Percentiles rank a stretch among this genome's conserved stretches.
Evolutionary conservation across 768 basidiomycete genomes (phyloP).

Genomic region (Amyloporia xantha): DNA sequence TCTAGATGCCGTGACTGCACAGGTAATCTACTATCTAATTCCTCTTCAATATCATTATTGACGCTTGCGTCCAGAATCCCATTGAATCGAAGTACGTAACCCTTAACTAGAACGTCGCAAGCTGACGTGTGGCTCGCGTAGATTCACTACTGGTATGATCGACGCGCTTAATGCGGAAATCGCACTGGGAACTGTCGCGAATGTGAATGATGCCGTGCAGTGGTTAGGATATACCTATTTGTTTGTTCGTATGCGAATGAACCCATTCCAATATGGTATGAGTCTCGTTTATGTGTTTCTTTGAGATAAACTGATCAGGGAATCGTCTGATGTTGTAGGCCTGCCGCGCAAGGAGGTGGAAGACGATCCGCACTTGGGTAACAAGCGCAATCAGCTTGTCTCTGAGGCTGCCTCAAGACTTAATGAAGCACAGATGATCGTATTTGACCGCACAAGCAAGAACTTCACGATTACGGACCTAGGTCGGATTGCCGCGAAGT

Average conservation of each 20-base stretch:
- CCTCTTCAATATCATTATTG: background rate
- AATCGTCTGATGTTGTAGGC: conserved; percentile 39
- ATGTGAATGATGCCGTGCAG: conserved; percentile 75
- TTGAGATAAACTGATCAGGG: background rate
- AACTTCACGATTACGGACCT: conserved; percentile 76
- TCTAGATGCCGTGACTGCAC: conserved; percentile 79
- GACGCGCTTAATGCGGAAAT: conserved; percentile 96
- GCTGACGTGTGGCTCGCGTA: conserved; percentile 11
- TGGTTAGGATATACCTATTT: conserved; percentile 98
- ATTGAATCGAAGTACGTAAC: conserved; percentile 86
- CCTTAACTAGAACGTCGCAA: background rate
- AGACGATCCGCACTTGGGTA: conserved; percentile 70
- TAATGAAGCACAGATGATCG: conserved; percentile 72
- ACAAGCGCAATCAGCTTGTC: conserved; percentile 64
- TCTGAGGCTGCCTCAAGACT: conserved; percentile 60
- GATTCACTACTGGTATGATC: conserved; percentile 77
- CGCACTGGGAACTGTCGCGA: conserved; percentile 88
- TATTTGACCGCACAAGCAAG: conserved; percentile 52
- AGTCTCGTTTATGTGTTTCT: background rate
- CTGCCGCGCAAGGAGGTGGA: conserved; percentile 58
- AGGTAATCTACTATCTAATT: conserved; percentile 47
- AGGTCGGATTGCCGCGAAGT: conserved; percentile 94
- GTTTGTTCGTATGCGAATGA: conserved; percentile 90
- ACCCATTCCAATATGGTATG: conserved; percentile 79
- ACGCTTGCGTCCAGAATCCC: conserved; percentile 52